Base-by-base conservation (phyloP, 139 green algal species). In the Pleodorina starrii region DNA sequence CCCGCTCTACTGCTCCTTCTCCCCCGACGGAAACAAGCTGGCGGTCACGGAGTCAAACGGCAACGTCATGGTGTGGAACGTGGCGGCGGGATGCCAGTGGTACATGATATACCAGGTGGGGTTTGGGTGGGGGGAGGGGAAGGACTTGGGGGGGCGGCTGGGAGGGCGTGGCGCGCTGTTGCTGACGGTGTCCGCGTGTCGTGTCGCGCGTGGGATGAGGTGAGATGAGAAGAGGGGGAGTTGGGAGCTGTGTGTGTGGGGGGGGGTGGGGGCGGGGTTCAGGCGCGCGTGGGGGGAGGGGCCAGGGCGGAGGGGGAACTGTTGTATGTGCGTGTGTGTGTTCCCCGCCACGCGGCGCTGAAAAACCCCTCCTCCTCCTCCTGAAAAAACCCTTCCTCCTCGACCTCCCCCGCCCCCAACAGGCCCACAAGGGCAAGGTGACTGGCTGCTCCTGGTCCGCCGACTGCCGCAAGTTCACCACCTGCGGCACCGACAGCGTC, bases 51-150 rank as follows among this genome's bases (percentile, higher is more conserved):
- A 94, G 85, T 89, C 51, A 46, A 94, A 92, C 50, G 91, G 91
- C 79, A 92, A 90, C 63, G 85, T 94, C 16, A 92, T 92, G 85
- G 86, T 94, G 17, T 94, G 91, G 91, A 94, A 91, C 73, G 76
- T 86, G 25, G 60, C 88, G 27, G 91, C 80, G 27, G 88, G 91
- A 23, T 94, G 91, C 74, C 91, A 94, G 80, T 94, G 91, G 91
- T 92, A 78, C 50, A 88, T 92, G 74, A 90, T 92, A 44, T 85
- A 76, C 75, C 54, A 80, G 74, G 74, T 82, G 46, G 0, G 43
- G 43, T 21, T 21, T 12, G 54, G 9, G 54, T 32, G 54, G 5
- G 54, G 25, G 54, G 54, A 66, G 25, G 54, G 29, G 9, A 66
- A 32, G 25, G 54, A 21, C 21, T 66, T 66, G 6, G 5, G 54